Conservation (phyloP, 1,139 yeast species). For the Geotrichum citri-aurantii region DNA sequence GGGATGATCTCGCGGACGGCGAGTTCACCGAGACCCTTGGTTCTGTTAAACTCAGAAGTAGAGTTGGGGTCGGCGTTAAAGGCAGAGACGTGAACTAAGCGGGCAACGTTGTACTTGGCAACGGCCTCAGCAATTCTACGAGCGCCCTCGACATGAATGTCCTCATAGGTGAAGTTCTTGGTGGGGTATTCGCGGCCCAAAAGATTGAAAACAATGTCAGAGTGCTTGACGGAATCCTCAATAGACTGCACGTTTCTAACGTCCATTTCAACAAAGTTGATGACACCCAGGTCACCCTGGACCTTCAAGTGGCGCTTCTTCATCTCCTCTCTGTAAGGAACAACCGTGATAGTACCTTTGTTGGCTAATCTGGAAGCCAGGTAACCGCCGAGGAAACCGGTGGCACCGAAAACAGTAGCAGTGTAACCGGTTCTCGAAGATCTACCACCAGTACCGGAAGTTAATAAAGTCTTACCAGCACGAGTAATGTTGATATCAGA, state of each 20-base stretch:
- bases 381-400: constrained; percentile 74
- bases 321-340: constrained; percentile 77
- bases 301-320: constrained; percentile 76
- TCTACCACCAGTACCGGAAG: constrained; percentile 70
- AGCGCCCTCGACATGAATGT: constrained; percentile 73
- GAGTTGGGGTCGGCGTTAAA: constrained; percentile 71
- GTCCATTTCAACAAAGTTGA: constrained; percentile 78
- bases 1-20: constrained; percentile 64
- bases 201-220: constrained; percentile 78
- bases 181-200: constrained; percentile 75
- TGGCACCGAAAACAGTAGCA: constrained; percentile 82
- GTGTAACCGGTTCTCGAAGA: constrained; percentile 89
- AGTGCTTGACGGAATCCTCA: constrained; percentile 71
- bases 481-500: constrained; percentile 71
- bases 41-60: constrained; percentile 63
- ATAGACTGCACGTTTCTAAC: constrained; percentile 71
- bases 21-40: constrained; percentile 77
- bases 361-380: constrained; percentile 67
- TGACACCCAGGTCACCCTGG: constrained; percentile 83
- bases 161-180: constrained; percentile 77
- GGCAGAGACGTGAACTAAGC: constrained; percentile 74
- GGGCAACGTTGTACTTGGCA: constrained; percentile 66
- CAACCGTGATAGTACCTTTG: constrained; percentile 73
- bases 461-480: constrained; percentile 64
- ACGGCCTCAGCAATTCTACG: constrained; percentile 72